phyloP scores from a whole-genome alignment of 768 basidiomycete species.

The Sarcodon sp. region DNA sequence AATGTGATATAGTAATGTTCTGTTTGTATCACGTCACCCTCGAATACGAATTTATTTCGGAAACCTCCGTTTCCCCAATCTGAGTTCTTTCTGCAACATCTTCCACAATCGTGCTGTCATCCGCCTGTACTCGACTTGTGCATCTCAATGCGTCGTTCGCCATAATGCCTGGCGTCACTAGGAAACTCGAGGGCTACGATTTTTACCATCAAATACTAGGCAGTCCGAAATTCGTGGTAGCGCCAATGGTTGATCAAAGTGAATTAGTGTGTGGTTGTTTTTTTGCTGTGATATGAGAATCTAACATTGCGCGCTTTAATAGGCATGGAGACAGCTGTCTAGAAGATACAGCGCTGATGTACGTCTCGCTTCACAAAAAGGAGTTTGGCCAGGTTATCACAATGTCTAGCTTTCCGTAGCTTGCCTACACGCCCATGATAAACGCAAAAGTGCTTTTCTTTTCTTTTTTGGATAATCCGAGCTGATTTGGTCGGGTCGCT shows the following conservation, averaged over 20 bases:
- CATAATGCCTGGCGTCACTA: constrained; percentile 2
- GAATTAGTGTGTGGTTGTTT: constrained; percentile 58
- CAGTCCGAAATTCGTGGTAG: constrained; percentile 82
- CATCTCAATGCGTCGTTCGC: no score
- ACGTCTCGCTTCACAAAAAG: constrained; percentile 9
- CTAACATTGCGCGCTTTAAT: constrained; percentile 1
- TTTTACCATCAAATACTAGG: constrained; percentile 73
- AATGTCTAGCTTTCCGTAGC: constrained; percentile 24
- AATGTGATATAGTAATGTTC: no score
- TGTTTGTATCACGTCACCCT: no score
- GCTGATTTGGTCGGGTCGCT: not conserved
- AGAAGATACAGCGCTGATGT: constrained; percentile 77
- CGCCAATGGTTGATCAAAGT: constrained; percentile 98
- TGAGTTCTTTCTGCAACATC: no score
- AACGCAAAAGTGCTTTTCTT: constrained; percentile 57
- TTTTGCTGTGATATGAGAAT: not conserved
- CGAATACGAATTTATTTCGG: no score
- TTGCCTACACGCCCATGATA: constrained; percentile 98
- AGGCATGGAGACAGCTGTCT: constrained; percentile 87
- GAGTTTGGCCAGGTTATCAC: not conserved
- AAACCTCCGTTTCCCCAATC: no score
- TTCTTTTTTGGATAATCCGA: not conserved
- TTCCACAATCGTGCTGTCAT: no score
- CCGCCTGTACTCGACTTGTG: no score
- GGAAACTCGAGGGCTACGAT: constrained; percentile 64